Evolutionary conservation across 1,284 basidiomycete species (phyloP).

Genomic region (Phylloporus sp.): DNA sequence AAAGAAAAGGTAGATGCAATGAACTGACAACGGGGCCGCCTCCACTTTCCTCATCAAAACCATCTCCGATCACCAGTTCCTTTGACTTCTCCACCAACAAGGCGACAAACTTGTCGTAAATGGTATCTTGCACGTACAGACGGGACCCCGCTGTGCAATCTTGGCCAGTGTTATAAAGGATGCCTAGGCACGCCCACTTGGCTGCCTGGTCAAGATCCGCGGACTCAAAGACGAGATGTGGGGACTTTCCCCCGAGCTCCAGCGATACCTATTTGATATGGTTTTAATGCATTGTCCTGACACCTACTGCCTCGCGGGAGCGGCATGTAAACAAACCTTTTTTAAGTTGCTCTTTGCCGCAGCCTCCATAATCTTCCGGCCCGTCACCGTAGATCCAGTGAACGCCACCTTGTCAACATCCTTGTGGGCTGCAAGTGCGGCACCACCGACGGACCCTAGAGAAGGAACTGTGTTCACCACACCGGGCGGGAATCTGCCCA

Average conservation of each 20-base stretch:
- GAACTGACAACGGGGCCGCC: constrained; percentile 80
- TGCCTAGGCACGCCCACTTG: constrained; percentile 82
- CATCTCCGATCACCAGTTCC: constrained; percentile 77
- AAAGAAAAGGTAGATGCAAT: background rate
- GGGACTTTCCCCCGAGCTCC: constrained; percentile 96
- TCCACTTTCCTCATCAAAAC: constrained; percentile 72
- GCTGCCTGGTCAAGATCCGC: constrained; percentile 88
- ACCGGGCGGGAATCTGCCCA: constrained; percentile 82
- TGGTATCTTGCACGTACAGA: constrained; percentile 81
- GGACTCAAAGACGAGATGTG: constrained; percentile 84
- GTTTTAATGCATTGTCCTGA: constrained; percentile 17
- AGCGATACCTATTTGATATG: constrained; percentile 69
- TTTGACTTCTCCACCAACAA: constrained; percentile 72
- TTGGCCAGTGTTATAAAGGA: constrained; percentile 85
- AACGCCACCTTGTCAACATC: constrained; percentile 88
- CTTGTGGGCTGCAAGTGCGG: constrained; percentile 76
- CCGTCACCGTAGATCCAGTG: constrained; percentile 86
- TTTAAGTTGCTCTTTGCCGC: constrained; percentile 95
- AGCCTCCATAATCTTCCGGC: constrained; percentile 89
- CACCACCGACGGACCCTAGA: constrained; percentile 82
- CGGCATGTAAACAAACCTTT: constrained; percentile 53
- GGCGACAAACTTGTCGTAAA: constrained; percentile 83
- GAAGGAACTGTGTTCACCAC: constrained; percentile 92
- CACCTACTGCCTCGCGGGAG: constrained; percentile 28
- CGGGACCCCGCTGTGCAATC: constrained; percentile 90